phyloP scores from a whole-genome alignment of 2,329 filamentous ascomycete species.

The Talaromyces sp. region DNA sequence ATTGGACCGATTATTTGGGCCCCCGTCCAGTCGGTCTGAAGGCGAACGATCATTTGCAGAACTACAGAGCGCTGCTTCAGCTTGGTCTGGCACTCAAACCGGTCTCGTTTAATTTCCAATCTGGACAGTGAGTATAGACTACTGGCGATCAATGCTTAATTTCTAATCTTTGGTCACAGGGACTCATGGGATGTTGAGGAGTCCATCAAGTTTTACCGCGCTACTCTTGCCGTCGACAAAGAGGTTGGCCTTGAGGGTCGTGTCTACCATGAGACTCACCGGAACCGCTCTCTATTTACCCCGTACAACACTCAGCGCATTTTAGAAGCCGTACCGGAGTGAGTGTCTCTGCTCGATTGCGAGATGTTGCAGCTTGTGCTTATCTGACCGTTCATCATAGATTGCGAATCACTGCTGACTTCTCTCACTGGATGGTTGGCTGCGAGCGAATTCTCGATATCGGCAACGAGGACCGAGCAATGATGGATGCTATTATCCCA shows the following conservation, averaged over 20 bases:
- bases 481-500: conserved; percentile 30
- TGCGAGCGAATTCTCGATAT: conserved; percentile 25
- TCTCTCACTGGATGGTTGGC: conserved; percentile 28
- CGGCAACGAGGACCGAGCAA: conserved; percentile 20
- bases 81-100: conserved; percentile 14
- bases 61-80: conserved; percentile 20
- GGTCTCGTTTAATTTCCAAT: conserved; percentile 24
- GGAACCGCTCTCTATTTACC: conserved; percentile 37
- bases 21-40: conserved; percentile 19
- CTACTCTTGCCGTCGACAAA: conserved; percentile 32
- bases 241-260: conserved; percentile 34
- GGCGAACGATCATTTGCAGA: conserved; percentile 15
- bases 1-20: conserved; percentile 23
- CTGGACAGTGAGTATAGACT: conserved; percentile 17
- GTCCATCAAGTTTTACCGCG: conserved; percentile 37
- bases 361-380: neutral
- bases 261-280: conserved; percentile 38
- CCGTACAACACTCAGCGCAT: conserved; percentile 33
- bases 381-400: conserved; percentile 3
- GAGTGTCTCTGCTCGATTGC: conserved; percentile 3
- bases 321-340: conserved; percentile 35
- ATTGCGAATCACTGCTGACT: conserved; percentile 26
- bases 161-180: conserved; percentile 14
- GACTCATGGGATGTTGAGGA: conserved; percentile 37
- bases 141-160: too few species aligned